These are phyloP conservation scores for Piper longum DNA, from an alignment of 164 flowering plant genomes.

Conservation along the genomic window DNA sequence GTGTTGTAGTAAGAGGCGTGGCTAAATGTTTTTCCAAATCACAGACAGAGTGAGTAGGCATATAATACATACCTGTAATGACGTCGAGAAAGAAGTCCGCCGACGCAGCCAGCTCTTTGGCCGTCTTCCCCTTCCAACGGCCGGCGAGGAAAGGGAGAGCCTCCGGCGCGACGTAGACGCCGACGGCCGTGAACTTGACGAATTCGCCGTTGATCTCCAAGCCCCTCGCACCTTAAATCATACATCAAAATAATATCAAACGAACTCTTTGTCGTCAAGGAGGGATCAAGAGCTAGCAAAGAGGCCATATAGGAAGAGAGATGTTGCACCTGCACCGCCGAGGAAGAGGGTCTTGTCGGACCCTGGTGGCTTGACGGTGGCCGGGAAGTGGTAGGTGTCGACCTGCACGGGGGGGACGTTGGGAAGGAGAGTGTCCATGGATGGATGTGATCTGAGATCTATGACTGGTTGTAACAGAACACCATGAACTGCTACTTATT, in stretches of 20 bases:
- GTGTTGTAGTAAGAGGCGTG: too few relatives aligned
- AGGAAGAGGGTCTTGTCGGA: slow-evolving; percentile 51
- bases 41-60: too few relatives aligned
- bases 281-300: neutral
- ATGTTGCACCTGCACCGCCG: slow-evolving; percentile 66
- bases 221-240: slow-evolving; percentile 66
- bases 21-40: too few relatives aligned
- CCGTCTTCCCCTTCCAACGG: slow-evolving; percentile 62
- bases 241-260: slow-evolving; percentile 1
- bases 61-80: slow-evolving; percentile 35
- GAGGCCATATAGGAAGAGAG: neutral
- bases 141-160: slow-evolving; percentile 42
- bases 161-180: slow-evolving; percentile 45
- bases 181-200: slow-evolving; percentile 72
- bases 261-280: neutral
- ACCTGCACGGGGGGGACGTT: slow-evolving; percentile 12
- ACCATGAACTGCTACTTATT: too few relatives aligned
- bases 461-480: too few relatives aligned
- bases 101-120: slow-evolving; percentile 41
- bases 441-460: too few relatives aligned
- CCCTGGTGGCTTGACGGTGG: slow-evolving; percentile 46
- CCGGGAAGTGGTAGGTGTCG: slow-evolving; percentile 38
- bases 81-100: slow-evolving; percentile 56
- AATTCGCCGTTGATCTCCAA: slow-evolving; percentile 59
- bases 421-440: neutral